Conservation (phyloP, 2,329 filamentous ascomycete genomes). For the Davidsoniella eucalypti region DNA sequence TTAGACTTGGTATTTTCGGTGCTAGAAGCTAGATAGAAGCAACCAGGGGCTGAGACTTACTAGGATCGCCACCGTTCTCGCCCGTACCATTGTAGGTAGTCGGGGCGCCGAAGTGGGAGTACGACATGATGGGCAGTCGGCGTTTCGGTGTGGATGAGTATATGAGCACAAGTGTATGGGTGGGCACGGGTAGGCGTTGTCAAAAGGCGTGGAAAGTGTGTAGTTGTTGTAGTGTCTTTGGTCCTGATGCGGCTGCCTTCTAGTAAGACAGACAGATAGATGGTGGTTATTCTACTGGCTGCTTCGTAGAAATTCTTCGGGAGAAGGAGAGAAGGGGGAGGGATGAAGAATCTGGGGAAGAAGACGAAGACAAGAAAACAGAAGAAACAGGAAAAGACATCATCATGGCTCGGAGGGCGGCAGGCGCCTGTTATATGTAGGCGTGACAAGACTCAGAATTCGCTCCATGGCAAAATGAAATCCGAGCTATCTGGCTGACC, state of each 20-base stretch:
- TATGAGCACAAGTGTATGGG: not conserved
- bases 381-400: not conserved
- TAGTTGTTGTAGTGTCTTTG: not conserved
- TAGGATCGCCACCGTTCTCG: slow-evolving; percentile 54
- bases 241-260: not conserved
- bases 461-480: too few species aligned
- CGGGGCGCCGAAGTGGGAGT: slow-evolving; percentile 42
- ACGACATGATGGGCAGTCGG: slow-evolving; percentile 32
- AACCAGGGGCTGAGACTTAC: slow-evolving; percentile 7
- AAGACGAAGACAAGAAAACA: not conserved
- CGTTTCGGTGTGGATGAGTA: not conserved
- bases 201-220: not conserved
- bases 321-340: too few species aligned
- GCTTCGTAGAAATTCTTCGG: not conserved
- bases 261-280: not conserved
- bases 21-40: slow-evolving; percentile 3
- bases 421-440: too few species aligned
- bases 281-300: too few species aligned
- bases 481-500: too few species aligned
- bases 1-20: slow-evolving; percentile 10
- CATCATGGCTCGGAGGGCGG: too few species aligned
- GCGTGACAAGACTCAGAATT: not conserved
- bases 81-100: slow-evolving; percentile 48
- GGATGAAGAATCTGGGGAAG: not conserved
- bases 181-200: too few species aligned